Evolutionary conservation across 176 grass and related monocot genomes (phyloP), one percentile per base, ranked within the genome.

Genomic region (Cenchrus americanus): DNA sequence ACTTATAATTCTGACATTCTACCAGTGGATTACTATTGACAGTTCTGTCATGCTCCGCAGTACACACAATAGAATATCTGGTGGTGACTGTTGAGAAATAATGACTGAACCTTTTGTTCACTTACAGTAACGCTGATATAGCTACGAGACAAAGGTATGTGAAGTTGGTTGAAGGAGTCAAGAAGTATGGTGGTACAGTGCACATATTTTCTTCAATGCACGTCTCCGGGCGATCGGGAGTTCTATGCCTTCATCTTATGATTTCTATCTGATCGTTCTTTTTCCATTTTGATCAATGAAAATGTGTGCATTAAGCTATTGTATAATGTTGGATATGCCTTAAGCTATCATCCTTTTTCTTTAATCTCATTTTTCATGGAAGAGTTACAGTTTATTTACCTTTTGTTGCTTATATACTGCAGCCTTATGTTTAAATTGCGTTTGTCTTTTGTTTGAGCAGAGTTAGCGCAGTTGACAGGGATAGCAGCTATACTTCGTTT

Each of bases 131-230:
- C 37, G 48, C 91, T 52, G 97, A 96, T 75, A 86, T 99, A 21
- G 78, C 75, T 26, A 91, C 88, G 42, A 92, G 97, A 84, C 75
- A 86, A 88, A 94, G 87, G 41, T 96, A 94, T 40, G 89, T 99
- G 22, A 86, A 85, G 27, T 87, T 96, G 79, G 97, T 99, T 24
- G 88, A 99, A 66, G 82, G 75, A 4, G 82, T 96, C 69, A 94
- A 99, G 83, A 87, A 92, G 79, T 94, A 74, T 7, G 81, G 91
- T 67, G 91, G 91, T 41, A 89, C 83, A 8, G 96, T 94, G 40
- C 89, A 96, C 80, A 90, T 94, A 75, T 96, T 99, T 83, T 99
- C 97, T 74, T 92, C 96, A 61, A 92, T 99, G 96, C 93, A 99
- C 53, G 91, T 89, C 73, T 99, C 97, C 14, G 93, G 93, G 97